These are phyloP conservation scores for Fallopia convolvulus DNA, from an alignment of 148 eudicot species.

Conservation along the genomic window DNA sequence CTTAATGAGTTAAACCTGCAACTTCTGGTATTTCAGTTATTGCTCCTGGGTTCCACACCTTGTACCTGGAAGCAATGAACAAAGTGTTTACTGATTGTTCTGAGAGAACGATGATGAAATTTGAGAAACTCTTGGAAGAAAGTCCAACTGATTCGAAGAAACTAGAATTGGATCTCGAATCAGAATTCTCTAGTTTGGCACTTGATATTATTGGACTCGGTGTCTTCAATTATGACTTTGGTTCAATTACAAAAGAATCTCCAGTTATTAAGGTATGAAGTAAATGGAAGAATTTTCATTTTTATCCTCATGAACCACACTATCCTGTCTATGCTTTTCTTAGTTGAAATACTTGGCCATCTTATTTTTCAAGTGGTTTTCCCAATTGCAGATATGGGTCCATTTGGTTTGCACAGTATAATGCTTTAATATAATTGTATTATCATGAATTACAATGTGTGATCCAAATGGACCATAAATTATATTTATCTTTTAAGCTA, in stretches of 20 bases:
- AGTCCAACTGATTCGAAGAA: constrained; percentile 29
- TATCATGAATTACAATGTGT: no score
- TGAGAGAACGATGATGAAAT: constrained; percentile 57
- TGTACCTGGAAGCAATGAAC: constrained; percentile 95
- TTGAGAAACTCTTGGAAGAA: constrained; percentile 59
- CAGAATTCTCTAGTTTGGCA: constrained; percentile 95
- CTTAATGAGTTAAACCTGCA: neutral
- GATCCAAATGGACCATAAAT: no score
- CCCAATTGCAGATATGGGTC: neutral
- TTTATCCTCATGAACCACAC: neutral
- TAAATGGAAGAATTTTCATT: neutral
- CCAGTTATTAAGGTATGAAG: constrained; percentile 82
- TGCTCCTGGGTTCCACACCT: constrained; percentile 94
- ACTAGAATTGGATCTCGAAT: constrained; percentile 87
- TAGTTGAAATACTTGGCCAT: neutral
- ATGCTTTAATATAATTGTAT: no score
- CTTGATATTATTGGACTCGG: constrained; percentile 98
- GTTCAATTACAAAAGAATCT: constrained; percentile 92
- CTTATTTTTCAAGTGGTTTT: neutral
- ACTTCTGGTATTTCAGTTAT: constrained; percentile 49
- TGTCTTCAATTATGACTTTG: constrained; percentile 93
- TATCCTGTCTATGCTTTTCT: neutral
- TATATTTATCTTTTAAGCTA: neutral
- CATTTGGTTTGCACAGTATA: no score
- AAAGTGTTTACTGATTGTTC: constrained; percentile 71